These are phyloP conservation scores for Podospora conica DNA, from an alignment of 495 filamentous ascomycete species.

Conservation along the genomic window DNA sequence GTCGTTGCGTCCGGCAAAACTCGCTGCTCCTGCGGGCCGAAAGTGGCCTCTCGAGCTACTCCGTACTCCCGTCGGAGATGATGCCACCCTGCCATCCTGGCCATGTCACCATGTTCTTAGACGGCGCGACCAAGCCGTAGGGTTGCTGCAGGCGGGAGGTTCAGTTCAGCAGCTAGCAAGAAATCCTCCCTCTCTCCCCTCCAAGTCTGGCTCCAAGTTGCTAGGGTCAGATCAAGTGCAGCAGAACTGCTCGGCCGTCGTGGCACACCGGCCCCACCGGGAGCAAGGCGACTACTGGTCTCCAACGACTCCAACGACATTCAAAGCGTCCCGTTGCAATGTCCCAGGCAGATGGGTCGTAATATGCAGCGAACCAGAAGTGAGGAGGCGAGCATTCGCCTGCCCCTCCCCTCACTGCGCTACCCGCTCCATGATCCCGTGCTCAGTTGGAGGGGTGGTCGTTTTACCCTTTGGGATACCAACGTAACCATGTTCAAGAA, in stretches of 20 bases:
- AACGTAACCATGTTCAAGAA: neutral
- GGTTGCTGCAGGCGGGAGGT: neutral
- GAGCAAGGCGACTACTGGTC: neutral
- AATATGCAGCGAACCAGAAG: neutral
- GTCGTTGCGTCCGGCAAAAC: neutral
- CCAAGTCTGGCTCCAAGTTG: neutral
- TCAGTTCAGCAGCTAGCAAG: too few species aligned
- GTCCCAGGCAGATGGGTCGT: neutral
- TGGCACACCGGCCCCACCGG: neutral
- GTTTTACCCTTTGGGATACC: neutral
- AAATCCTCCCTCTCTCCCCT: neutral
- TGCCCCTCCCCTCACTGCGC: neutral
- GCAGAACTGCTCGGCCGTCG: neutral
- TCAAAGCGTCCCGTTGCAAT: neutral
- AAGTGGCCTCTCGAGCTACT: neutral
- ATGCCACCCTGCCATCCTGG: neutral
- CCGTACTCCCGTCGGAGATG: neutral
- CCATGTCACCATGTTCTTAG: neutral
- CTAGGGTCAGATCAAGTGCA: neutral
- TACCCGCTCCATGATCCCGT: neutral
- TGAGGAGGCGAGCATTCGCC: neutral
- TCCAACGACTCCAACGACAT: neutral
- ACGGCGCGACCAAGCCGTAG: neutral
- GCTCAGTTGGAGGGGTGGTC: neutral
- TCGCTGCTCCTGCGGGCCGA: neutral